Percentiles rank a stretch among this genome's conserved stretches.
phyloP scores from a whole-genome alignment of 257 asterid genomes.

The Voacanga thouarsii region DNA sequence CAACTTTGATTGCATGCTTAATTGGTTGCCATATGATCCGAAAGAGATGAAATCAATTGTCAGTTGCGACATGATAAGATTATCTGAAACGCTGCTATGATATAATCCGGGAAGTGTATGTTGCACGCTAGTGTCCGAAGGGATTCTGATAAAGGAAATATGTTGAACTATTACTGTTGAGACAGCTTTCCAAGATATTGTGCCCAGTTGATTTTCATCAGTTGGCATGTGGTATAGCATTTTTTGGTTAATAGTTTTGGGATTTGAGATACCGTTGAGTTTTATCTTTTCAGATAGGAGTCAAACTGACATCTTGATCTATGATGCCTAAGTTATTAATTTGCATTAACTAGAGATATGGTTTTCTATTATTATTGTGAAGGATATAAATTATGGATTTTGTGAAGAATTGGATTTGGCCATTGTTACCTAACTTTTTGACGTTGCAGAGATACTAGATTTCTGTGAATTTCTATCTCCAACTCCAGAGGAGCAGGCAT shows the following conservation, averaged over 20 bases:
- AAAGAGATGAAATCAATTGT: not conserved
- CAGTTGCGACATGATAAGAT: not conserved
- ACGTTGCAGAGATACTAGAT: conserved; percentile 80
- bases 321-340: not conserved
- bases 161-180: not conserved
- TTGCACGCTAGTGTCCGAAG: not conserved
- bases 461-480: conserved; percentile 92
- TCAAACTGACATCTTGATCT: not conserved
- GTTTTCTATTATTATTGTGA: not conserved
- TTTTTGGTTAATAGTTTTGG: not conserved
- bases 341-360: not conserved
- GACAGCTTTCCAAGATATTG: not conserved
- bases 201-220: not conserved
- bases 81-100: not conserved
- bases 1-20: not conserved
- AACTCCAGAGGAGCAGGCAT: conserved; percentile 72
- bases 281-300: not conserved
- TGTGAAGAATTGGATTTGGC: not conserved
- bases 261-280: not conserved
- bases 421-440: not conserved
- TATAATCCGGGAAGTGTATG: not conserved
- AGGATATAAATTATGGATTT: not conserved
- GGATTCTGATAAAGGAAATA: not conserved
- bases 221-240: not conserved
- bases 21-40: not conserved